Percentiles rank a stretch among this genome's conserved stretches.
Conservation (phyloP, 2,329 filamentous ascomycete species). For the Peltaster fructicola region DNA sequence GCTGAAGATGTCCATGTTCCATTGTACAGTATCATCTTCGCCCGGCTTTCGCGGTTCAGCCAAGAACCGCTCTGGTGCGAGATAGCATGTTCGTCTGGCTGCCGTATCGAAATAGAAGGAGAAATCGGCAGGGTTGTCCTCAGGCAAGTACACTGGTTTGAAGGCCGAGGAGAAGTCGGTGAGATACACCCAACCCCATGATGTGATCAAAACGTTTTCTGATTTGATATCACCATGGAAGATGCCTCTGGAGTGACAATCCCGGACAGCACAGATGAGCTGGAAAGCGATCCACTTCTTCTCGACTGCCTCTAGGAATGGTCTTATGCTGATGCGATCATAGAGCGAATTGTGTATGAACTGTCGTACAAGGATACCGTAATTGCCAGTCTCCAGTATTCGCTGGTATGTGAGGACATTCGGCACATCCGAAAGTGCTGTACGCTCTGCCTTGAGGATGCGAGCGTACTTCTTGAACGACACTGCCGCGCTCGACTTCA, state of each 20-base stretch:
- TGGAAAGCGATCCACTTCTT: slow-evolving; percentile 99
- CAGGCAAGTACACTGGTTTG: slow-evolving; percentile 82
- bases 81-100: slow-evolving; percentile 77
- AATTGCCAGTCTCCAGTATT: slow-evolving; percentile 77
- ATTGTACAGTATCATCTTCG: slow-evolving; percentile 25
- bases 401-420: slow-evolving; percentile 85
- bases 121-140: slow-evolving; percentile 93
- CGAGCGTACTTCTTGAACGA: slow-evolving; percentile 63
- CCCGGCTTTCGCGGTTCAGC: slow-evolving; percentile 45
- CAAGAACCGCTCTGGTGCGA: slow-evolving; percentile 85
- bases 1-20: slow-evolving; percentile 99
- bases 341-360: slow-evolving; percentile 94
- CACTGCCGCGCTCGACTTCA: slow-evolving; percentile 66
- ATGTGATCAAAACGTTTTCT: slow-evolving; percentile 90
- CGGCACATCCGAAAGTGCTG: slow-evolving; percentile 61
- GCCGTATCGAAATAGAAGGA: slow-evolving; percentile 96
- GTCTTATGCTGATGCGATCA: slow-evolving; percentile 87
- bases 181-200: slow-evolving; percentile 98
- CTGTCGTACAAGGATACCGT: slow-evolving; percentile 84
- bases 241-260: slow-evolving; percentile 75
- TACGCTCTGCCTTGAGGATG: slow-evolving; percentile 68
- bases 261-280: slow-evolving; percentile 74
- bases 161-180: slow-evolving; percentile 94
- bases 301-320: slow-evolving; percentile 91
- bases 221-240: slow-evolving; percentile 99